A percentile compares a stretch with the other conserved stretches of the same genome.
Conservation (phyloP, 495 filamentous ascomycete species). For the Penicillium angulare region DNA sequence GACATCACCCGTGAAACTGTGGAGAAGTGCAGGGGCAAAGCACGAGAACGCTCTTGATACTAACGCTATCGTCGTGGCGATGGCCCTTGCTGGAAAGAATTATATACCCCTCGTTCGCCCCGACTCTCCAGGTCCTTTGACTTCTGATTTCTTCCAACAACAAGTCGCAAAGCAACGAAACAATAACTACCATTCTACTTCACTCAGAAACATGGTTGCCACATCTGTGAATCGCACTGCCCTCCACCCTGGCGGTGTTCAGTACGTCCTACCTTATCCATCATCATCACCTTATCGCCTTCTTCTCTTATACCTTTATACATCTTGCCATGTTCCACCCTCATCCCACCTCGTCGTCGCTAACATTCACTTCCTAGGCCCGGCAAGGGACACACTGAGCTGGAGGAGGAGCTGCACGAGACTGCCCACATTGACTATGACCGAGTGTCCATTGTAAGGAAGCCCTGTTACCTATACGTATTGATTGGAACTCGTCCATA, state of each 20-base stretch:
- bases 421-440: constrained; percentile 99
- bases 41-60: constrained; percentile 21
- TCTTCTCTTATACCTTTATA: background rate
- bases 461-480: background rate
- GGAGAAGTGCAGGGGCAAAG: constrained; percentile 35
- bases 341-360: constrained; percentile 19
- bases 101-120: constrained; percentile 47
- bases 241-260: constrained; percentile 87
- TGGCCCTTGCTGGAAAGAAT: constrained; percentile 42
- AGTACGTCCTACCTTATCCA: constrained; percentile 56
- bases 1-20: constrained; percentile 49
- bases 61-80: constrained; percentile 27
- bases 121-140: constrained; percentile 48
- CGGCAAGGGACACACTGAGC: constrained; percentile 83
- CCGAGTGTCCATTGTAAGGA: constrained; percentile 88
- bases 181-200: constrained; percentile 63
- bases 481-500: constrained; percentile 14
- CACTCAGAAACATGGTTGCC: constrained; percentile 64
- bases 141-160: constrained; percentile 58
- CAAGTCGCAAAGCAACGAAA: constrained; percentile 59
- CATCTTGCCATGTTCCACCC: constrained; percentile 7
- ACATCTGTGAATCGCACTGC: constrained; percentile 83
- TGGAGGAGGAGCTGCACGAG: constrained; percentile 97
- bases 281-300: constrained; percentile 4
- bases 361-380: constrained; percentile 57